Base-by-base conservation (phyloP, 345 rosid genomes). In the Raphanus sativus region DNA sequence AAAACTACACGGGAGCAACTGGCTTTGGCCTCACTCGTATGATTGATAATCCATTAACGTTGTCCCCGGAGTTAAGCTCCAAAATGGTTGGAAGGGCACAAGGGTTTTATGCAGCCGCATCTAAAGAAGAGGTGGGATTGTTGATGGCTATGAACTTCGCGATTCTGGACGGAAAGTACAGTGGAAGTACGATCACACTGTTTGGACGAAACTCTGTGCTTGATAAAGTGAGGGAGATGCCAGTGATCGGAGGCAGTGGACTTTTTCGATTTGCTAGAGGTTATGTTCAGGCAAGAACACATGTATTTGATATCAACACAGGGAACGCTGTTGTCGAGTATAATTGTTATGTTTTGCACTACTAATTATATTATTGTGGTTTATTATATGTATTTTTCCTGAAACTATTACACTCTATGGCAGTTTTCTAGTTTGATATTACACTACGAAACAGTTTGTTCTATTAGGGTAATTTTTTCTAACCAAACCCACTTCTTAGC, bases 231-330 rank as follows among this genome's bases (percentile, higher is more conserved):
- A 84, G 97, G 17, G 97, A 91, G 82, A 87, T 91, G 93, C 91
- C 95, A 4, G 86, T 91, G 82, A 73, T 89, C 34, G 88, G 90
- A 32, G 95, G 95, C 7, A 86, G 89, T 78, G 95, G 97, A 11
- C 75, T 88, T 21, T 85, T 91, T 85, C 82, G 94, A 70, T 87
- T 89, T 73, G 93, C 89, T 5, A 77, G 90, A 28, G 97, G 97
- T 5, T 91, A 88, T 85, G 93, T 82, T 76, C 70, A 87, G 67
- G 88, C 87, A 1, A 84, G 56, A 59, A 91, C 94, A 2, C 75
- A 83, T 72, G 61, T 9, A 4, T 74, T 86, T 25, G 65, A 88
- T 76, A 6, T 16, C 3, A 73, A 63, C 36, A 55, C 86, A n/a
- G 81, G 84, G 33, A 77, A 87, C 61, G 89, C 91, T 7, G 59